These are phyloP conservation scores for Arabis hirsuta DNA, from an alignment of 345 rosid genomes.

Conservation along the genomic window DNA sequence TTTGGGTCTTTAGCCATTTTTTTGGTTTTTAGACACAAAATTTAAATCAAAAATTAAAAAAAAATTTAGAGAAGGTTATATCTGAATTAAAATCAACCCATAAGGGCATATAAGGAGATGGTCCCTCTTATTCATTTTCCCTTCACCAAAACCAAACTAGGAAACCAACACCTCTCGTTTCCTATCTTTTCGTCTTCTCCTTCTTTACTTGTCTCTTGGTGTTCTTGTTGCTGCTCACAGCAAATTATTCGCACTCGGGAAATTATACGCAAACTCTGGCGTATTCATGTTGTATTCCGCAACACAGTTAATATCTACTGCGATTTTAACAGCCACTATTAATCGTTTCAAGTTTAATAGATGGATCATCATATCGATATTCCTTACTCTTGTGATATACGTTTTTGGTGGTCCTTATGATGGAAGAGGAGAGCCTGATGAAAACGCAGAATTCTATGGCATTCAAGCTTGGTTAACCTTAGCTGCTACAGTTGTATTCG, in stretches of 20 bases:
- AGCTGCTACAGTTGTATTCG: not conserved
- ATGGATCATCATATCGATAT: constrained; percentile 47
- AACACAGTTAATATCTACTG: constrained; percentile 50
- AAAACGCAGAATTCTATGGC: constrained; percentile 11
- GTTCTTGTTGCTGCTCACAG: constrained; percentile 43
- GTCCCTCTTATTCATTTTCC: constrained; percentile 28
- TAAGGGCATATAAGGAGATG: too few relatives aligned
- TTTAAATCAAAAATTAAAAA: too few relatives aligned
- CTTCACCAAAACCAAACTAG: constrained; percentile 28
- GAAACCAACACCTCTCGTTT: constrained; percentile 2
- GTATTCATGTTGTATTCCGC: constrained; percentile 35
- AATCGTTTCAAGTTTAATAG: constrained; percentile 50
- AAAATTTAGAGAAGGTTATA: too few relatives aligned
- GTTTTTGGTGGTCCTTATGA: constrained; percentile 19
- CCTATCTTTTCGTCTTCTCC: constrained; percentile 19
- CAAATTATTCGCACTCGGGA: constrained; percentile 37
- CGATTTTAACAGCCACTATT: constrained; percentile 44
- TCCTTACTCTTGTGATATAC: constrained; percentile 26
- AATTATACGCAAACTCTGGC: constrained; percentile 41
- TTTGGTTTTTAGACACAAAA: too few relatives aligned
- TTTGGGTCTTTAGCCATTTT: too few relatives aligned
- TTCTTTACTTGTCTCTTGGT: constrained; percentile 44
- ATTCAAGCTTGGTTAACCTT: constrained; percentile 36
- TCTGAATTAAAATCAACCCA: too few relatives aligned
- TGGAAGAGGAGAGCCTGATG: constrained; percentile 22